Evolutionary conservation across 129 eudicot genomes (phyloP).

Genomic region (Arctium lappa): DNA sequence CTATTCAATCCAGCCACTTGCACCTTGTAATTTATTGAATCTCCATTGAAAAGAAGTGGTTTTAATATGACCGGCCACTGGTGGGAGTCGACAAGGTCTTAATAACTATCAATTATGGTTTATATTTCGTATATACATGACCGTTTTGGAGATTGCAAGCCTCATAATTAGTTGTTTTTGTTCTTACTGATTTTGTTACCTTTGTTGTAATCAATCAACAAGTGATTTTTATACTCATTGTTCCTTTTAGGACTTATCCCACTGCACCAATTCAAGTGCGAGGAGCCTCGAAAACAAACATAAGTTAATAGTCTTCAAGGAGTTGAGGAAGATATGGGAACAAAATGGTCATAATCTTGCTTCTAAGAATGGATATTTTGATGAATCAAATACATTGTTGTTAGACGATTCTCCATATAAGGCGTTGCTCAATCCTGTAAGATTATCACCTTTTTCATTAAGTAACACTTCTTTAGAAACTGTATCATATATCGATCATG

Average conservation of each 20-base stretch:
- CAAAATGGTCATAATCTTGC: conserved; percentile 33
- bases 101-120: background rate
- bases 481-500: background rate
- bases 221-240: background rate
- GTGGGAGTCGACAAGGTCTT: background rate
- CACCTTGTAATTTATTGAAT: background rate
- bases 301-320: conserved; percentile 72
- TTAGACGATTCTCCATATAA: conserved; percentile 94
- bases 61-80: background rate
- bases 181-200: background rate
- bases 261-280: conserved; percentile 57
- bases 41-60: background rate
- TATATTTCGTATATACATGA: background rate
- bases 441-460: conserved; percentile 16
- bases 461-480: background rate
- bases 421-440: conserved; percentile 88
- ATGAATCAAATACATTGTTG: conserved; percentile 73
- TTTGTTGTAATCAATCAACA: background rate
- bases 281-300: conserved; percentile 58
- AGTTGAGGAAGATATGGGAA: conserved; percentile 69
- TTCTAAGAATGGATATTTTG: conserved; percentile 63
- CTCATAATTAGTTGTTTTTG: background rate
- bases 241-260: conserved; percentile 53
- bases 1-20: background rate
- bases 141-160: background rate